Evolutionary conservation across 345 rosid species (phyloP).

Genomic region (Sonneratia caseolaris): DNA sequence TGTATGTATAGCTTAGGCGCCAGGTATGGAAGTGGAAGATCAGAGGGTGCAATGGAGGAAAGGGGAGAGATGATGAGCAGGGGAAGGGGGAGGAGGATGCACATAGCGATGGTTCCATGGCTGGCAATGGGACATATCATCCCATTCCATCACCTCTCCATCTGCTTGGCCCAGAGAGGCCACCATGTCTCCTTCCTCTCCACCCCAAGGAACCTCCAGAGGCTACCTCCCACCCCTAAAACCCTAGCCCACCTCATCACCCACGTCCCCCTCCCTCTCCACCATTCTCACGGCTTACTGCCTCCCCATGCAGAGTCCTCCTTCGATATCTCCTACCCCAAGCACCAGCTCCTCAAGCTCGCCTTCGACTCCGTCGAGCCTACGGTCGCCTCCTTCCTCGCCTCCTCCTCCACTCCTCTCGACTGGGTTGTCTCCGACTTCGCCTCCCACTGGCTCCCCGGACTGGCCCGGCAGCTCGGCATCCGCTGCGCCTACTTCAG

Average conservation of each 20-base stretch:
- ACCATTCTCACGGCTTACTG: neutral
- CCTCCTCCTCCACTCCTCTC: slow-evolving; percentile 1
- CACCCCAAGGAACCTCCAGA: slow-evolving; percentile 12
- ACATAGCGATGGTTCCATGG: slow-evolving; percentile 16
- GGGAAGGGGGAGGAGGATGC: neutral
- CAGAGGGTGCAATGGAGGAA: no score
- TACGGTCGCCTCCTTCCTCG: slow-evolving; percentile 8
- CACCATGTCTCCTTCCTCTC: slow-evolving; percentile 14
- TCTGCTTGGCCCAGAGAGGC: slow-evolving; percentile 7
- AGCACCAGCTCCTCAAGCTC: slow-evolving; percentile 9
- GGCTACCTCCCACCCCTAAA: slow-evolving; percentile 9
- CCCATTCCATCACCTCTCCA: slow-evolving; percentile 12
- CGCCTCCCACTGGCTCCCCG: slow-evolving; percentile 25
- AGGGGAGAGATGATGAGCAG: no score
- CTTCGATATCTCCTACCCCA: slow-evolving; percentile 6
- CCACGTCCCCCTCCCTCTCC: slow-evolving; percentile 5
- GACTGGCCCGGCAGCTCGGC: slow-evolving; percentile 10
- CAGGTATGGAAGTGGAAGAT: no score
- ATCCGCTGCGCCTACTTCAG: slow-evolving; percentile 16
- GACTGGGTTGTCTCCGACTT: slow-evolving; percentile 31
- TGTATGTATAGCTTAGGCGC: neutral
- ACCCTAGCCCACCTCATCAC: slow-evolving; percentile 10
- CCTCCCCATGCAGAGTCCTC: slow-evolving; percentile 14
- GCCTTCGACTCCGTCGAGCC: slow-evolving; percentile 9
- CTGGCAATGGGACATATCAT: slow-evolving; percentile 16